These are phyloP conservation scores for Colletotrichum orbiculare DNA, from an alignment of 2,329 filamentous ascomycete genomes.

Conservation along the genomic window DNA sequence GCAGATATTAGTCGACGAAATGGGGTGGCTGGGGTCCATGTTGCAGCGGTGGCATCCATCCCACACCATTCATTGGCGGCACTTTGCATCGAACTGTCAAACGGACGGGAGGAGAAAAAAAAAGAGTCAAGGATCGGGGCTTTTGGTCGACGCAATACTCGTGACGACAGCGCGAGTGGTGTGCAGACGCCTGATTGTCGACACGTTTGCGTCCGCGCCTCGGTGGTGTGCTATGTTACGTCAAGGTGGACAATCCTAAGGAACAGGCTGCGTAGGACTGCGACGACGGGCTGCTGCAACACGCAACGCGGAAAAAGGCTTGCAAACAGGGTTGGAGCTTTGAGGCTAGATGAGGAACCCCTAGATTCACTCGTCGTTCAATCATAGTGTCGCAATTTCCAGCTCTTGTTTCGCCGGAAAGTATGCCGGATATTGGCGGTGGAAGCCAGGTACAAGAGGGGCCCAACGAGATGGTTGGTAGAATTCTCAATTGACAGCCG, in stretches of 20 bases:
- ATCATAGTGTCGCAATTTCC: conserved; percentile 24
- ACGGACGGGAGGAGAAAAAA: neutral
- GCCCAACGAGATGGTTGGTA: conserved; percentile 25
- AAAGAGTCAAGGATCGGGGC: conserved; percentile 10
- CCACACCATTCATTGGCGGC: conserved; percentile 32
- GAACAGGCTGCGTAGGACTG: conserved; percentile 15
- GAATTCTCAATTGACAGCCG: conserved; percentile 10
- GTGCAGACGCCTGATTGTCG: conserved; percentile 4
- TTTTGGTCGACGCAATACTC: conserved; percentile 10
- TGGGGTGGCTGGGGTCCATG: conserved; percentile 35
- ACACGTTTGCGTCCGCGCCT: conserved; percentile 2
- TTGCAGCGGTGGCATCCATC: conserved; percentile 23
- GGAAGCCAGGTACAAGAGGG: conserved; percentile 16
- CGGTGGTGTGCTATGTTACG: conserved; percentile 4
- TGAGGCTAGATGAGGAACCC: conserved; percentile 18
- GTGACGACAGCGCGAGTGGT: conserved; percentile 19
- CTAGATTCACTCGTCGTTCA: conserved; percentile 23
- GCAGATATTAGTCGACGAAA: conserved; percentile 21
- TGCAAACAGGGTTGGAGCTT: conserved; percentile 30
- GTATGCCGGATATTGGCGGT: conserved; percentile 16
- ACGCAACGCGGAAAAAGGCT: conserved; percentile 28
- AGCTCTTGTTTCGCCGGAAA: conserved; percentile 26
- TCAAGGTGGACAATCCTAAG: neutral
- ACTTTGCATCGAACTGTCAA: conserved; percentile 33
- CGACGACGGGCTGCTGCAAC: conserved; percentile 17